Conservation (phyloP, 495 filamentous ascomycete genomes). For the Talaromyces adpressus region DNA sequence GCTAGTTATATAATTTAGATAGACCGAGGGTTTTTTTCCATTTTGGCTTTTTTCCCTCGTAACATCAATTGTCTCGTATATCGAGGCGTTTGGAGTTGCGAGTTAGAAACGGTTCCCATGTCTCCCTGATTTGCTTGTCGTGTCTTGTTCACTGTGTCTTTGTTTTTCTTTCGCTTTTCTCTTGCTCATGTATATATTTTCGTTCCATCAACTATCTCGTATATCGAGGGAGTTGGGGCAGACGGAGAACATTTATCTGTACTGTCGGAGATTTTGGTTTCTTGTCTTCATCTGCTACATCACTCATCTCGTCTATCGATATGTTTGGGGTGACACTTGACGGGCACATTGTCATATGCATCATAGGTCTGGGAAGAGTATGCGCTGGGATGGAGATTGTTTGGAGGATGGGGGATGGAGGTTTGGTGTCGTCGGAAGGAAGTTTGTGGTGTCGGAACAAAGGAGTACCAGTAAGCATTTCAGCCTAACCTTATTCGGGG, state of each 20-base stretch:
- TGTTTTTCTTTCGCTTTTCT: background rate
- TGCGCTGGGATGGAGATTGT: background rate
- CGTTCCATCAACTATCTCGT: background rate
- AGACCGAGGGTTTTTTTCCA: background rate
- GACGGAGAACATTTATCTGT: background rate
- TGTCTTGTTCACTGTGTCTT: background rate
- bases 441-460: background rate
- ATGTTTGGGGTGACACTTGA: background rate
- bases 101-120: background rate
- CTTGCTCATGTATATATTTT: background rate
- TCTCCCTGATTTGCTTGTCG: background rate
- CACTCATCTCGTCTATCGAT: background rate
- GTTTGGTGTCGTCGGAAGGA: background rate
- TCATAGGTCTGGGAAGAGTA: background rate
- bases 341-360: background rate
- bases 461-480: background rate
- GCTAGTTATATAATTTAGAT: no score
- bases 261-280: background rate
- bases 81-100: background rate
- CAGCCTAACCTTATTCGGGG: background rate
- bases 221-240: background rate
- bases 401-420: background rate
- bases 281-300: background rate
- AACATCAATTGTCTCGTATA: background rate
- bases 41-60: background rate